phyloP scores from a whole-genome alignment of 805 yeast species.

The Yamadazyma tumulicola region DNA sequence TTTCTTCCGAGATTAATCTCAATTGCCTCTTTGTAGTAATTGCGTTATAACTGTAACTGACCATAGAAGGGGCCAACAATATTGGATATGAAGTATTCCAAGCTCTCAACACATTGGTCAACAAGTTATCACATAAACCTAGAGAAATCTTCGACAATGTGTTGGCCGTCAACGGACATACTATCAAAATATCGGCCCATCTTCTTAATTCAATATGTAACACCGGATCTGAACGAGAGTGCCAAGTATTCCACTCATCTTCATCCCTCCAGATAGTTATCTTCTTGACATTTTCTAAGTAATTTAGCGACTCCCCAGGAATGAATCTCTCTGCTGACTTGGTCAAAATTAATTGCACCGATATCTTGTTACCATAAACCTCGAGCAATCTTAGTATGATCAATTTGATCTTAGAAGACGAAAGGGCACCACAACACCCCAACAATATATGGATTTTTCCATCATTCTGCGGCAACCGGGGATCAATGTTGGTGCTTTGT shows the following conservation, averaged over 20 bases:
- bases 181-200: slow-evolving; percentile 92
- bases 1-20: slow-evolving; percentile 73
- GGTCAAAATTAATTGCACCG: slow-evolving; percentile 54
- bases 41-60: slow-evolving; percentile 85
- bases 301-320: slow-evolving; percentile 40
- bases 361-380: slow-evolving; percentile 48
- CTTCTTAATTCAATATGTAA: slow-evolving; percentile 90
- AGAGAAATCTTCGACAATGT: slow-evolving; percentile 84
- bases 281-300: slow-evolving; percentile 36
- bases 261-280: slow-evolving; percentile 54
- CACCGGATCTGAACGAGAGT: slow-evolving; percentile 80
- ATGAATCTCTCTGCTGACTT: slow-evolving; percentile 52
- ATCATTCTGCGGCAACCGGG: slow-evolving; percentile 48
- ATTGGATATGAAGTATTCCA: slow-evolving; percentile 94
- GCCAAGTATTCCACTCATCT: slow-evolving; percentile 75
- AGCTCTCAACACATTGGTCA: slow-evolving; percentile 87
- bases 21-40: slow-evolving; percentile 84
- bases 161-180: slow-evolving; percentile 95
- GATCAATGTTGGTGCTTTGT: slow-evolving; percentile 51
- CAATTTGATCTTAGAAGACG: slow-evolving; percentile 48
- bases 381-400: slow-evolving; percentile 52
- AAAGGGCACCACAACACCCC: slow-evolving; percentile 58
- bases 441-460: slow-evolving; percentile 53
- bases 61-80: slow-evolving; percentile 93
- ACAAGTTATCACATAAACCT: slow-evolving; percentile 88